phyloP scores from a whole-genome alignment of 768 basidiomycete genomes.

The Tricholoma bakamatsutake region DNA sequence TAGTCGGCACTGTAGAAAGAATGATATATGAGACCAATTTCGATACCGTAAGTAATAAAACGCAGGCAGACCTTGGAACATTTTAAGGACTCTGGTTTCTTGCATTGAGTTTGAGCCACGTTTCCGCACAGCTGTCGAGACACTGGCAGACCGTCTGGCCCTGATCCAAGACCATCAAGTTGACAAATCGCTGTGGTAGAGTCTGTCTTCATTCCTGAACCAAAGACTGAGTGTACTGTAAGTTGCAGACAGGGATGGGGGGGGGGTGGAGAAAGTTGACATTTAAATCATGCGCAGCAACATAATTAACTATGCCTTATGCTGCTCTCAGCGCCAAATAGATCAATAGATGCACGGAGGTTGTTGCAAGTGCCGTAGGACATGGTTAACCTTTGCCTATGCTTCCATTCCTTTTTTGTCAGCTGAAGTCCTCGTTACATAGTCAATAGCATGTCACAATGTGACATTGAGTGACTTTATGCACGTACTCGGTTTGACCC shows the following conservation, averaged over 20 bases:
- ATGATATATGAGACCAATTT: not conserved
- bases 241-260: not conserved
- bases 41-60: not conserved
- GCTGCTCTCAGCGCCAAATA: too few species aligned
- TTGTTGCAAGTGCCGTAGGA: too few species aligned
- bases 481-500: too few species aligned
- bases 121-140: constrained; percentile 22
- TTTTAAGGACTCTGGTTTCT: constrained; percentile 11
- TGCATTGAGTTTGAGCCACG: not conserved
- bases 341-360: too few species aligned
- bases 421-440: too few species aligned
- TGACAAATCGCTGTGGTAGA: not conserved
- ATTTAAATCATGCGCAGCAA: too few species aligned
- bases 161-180: constrained; percentile 16
- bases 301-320: too few species aligned
- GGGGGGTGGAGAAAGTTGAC: too few species aligned
- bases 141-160: constrained; percentile 18
- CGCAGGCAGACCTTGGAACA: constrained; percentile 25
- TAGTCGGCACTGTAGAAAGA: constrained; percentile 8
- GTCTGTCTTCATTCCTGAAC: not conserved
- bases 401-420: too few species aligned
- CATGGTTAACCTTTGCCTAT: too few species aligned
- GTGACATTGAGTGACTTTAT: too few species aligned
- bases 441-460: too few species aligned
- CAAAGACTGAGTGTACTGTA: not conserved